Base-by-base conservation (phyloP, 1,284 basidiomycete species). In the Anthracocystis setariae region DNA sequence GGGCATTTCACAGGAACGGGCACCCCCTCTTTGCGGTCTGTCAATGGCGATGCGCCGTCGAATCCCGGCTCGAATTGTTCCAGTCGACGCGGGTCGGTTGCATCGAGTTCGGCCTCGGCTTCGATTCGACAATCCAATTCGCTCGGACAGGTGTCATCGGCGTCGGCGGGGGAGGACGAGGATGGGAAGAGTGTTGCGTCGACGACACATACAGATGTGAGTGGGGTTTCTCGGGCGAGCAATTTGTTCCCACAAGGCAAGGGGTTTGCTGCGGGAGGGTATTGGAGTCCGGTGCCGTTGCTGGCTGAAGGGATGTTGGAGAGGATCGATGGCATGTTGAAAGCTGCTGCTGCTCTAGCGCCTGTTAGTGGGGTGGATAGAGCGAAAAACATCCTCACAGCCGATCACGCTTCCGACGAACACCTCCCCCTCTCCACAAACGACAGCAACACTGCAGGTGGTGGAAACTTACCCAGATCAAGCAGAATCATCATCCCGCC, bases 1-100 rank as follows among this genome's bases (percentile, higher is more conserved):
- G 78, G 78, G 2, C 78, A 80, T 21, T 80, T 78, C 35, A 73
- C 69, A 2, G 76, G 76, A 15, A 80, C 78, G 1, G 78, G 78
- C 10, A 72, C 73, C 15, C 74, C 78, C 0, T 62, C 57, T 8
- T 45, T 77, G 10, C 68, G 69, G 5, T 76, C 69, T 43, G 45
- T 65, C n/a, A 69, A 57, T 13, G 74, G 58, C 10, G 62, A 62
- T 27, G 51, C 46, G 13, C 35, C 35, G 20, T 23, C 40, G 40
- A 54, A 49, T 24, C 23, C 27, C 8, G 35, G 42, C 5, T 65
- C 71, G 13, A 23, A 54, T 4, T 42, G 54, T 3, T 52, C 58
- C 15, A 58, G 57, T 15, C 48, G 61, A 1, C 56, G 66, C 3
- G 62, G 66, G 7, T 73, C 63, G 4, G 46, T 63, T 8, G 58